Conservation (phyloP, 805 yeast genomes). For the Ogataea salicorniae region DNA sequence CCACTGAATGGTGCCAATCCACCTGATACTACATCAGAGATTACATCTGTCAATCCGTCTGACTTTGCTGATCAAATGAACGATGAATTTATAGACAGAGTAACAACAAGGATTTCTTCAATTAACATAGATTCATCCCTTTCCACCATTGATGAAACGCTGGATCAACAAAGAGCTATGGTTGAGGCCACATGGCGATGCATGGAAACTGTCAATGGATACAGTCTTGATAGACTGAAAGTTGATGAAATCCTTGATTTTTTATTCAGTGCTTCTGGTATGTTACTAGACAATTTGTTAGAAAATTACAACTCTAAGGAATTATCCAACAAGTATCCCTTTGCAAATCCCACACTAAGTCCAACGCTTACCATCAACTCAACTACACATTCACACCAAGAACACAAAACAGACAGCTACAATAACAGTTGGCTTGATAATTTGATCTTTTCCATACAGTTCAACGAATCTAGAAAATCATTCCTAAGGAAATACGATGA, state of each 20-base stretch:
- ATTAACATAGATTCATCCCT: no score
- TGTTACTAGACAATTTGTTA: conserved; percentile 10
- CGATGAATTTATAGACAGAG: no score
- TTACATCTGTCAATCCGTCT: no score
- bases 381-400: conserved; percentile 4
- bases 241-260: neutral
- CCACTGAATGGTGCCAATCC: no score
- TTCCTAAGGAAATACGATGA: conserved; percentile 11
- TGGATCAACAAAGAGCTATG: no score
- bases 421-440: conserved; percentile 10
- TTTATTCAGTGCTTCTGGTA: neutral
- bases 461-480: conserved; percentile 21
- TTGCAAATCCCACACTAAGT: no score
- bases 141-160: no score
- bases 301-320: neutral
- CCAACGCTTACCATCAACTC: neutral
- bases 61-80: no score
- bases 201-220: neutral
- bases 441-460: conserved; percentile 13
- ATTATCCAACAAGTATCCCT: no score
- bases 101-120: no score
- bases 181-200: no score
- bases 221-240: neutral
- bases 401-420: conserved; percentile 1
- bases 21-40: no score